phyloP scores from a whole-genome alignment of 306 rosid species.

The Hippophae rhamnoides region DNA sequence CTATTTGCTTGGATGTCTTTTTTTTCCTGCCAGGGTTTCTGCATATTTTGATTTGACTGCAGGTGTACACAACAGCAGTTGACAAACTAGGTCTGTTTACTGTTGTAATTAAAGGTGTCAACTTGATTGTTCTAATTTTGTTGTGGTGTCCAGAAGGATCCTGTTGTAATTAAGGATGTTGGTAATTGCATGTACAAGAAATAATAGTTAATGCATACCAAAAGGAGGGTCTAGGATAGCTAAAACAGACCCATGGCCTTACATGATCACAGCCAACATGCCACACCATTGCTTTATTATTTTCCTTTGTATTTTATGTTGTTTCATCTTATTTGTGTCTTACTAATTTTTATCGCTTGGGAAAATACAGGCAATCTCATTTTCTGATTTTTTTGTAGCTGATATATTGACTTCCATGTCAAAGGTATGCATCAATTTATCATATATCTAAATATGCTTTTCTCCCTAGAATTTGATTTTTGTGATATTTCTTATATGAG shows the following conservation, averaged over 20 bases:
- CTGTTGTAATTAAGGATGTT: too few relatives aligned
- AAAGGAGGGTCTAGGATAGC: too few relatives aligned
- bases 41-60: not conserved
- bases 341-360: slow-evolving; percentile 24
- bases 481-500: not conserved
- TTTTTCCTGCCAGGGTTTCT: not conserved
- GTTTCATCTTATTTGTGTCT: not conserved
- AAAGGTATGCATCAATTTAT: slow-evolving; percentile 44
- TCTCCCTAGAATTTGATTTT: slow-evolving; percentile 6
- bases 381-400: slow-evolving; percentile 86
- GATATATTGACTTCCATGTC: slow-evolving; percentile 97
- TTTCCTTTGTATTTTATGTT: not conserved
- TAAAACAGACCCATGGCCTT: too few relatives aligned
- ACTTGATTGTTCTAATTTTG: too few relatives aligned
- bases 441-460: slow-evolving; percentile 13
- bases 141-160: too few relatives aligned
- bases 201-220: too few relatives aligned
- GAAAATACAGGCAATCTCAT: slow-evolving; percentile 75
- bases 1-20: slow-evolving; percentile 1
- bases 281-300: too few relatives aligned
- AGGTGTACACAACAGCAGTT: too few relatives aligned
- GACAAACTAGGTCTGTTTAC: too few relatives aligned
- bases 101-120: too few relatives aligned
- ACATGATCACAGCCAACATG: too few relatives aligned
- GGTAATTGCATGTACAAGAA: too few relatives aligned